A percentile compares a stretch with the other conserved stretches of the same genome.
phyloP scores from a whole-genome alignment of 176 grass and related monocot species.

The Oryza meyeriana region DNA sequence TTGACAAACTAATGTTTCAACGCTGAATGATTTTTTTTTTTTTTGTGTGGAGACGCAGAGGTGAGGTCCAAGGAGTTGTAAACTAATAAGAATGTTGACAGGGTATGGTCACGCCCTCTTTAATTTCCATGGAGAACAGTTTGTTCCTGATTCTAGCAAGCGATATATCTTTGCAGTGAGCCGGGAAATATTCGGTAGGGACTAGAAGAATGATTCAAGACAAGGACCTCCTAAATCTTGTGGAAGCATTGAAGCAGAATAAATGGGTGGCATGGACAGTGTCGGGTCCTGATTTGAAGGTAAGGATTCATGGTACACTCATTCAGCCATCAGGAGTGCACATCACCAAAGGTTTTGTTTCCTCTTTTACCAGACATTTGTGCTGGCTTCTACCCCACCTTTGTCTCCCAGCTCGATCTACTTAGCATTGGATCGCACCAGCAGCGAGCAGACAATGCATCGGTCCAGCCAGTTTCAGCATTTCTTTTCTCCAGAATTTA shows the following conservation, averaged over 20 bases:
- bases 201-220: not conserved
- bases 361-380: constrained; percentile 19
- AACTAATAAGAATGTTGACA: too few relatives aligned
- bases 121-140: too few relatives aligned
- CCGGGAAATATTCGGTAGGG: not conserved
- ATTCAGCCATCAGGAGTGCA: constrained; percentile 9
- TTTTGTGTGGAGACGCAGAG: too few relatives aligned
- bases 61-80: too few relatives aligned
- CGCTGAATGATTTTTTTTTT: too few relatives aligned
- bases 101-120: too few relatives aligned
- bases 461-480: too few relatives aligned
- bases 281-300: constrained; percentile 30
- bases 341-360: constrained; percentile 9
- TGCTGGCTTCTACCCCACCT: constrained; percentile 23
- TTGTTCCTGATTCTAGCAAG: too few relatives aligned
- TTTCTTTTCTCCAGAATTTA: too few relatives aligned
- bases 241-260: constrained; percentile 4
- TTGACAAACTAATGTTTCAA: too few relatives aligned
- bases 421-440: too few relatives aligned
- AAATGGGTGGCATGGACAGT: not conserved
- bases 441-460: too few relatives aligned
- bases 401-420: constrained; percentile 24
- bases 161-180: not conserved
- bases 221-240: not conserved
- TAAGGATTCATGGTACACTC: constrained; percentile 42